Percentiles rank a stretch among this genome's conserved stretches.
Evolutionary conservation across 2,329 filamentous ascomycete species (phyloP).

Genomic region (Teratosphaeria pseudoeucalypti): DNA sequence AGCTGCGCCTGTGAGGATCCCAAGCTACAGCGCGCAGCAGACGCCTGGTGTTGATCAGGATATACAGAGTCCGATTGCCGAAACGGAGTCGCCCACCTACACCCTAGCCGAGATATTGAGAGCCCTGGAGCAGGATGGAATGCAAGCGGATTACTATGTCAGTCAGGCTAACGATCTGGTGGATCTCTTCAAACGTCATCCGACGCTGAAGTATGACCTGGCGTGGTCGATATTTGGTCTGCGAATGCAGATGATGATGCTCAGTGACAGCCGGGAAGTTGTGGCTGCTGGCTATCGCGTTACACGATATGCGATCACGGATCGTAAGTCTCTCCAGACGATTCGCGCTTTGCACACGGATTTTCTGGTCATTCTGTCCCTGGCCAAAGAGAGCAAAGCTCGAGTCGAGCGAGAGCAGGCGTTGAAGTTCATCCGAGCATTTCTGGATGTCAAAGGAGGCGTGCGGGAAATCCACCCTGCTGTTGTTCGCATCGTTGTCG

Average conservation of each 20-base stretch:
- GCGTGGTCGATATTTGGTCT: constrained; percentile 93
- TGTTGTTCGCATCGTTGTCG: constrained; percentile 79
- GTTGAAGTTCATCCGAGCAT: constrained; percentile 88
- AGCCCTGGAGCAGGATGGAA: constrained; percentile 74
- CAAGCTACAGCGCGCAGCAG: constrained; percentile 27
- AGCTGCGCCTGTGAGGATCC: constrained; percentile 44
- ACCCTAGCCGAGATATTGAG: constrained; percentile 83
- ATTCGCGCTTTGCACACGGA: constrained; percentile 85
- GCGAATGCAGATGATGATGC: constrained; percentile 87
- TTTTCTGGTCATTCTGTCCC: constrained; percentile 78
- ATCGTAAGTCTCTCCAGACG: constrained; percentile 76
- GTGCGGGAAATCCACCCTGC: constrained; percentile 77
- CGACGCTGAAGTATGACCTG: constrained; percentile 89
- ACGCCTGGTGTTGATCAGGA: constrained; percentile 1
- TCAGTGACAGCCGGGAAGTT: constrained; percentile 92
- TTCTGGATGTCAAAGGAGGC: constrained; percentile 89
- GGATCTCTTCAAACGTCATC: constrained; percentile 89
- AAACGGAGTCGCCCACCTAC: constrained; percentile 72
- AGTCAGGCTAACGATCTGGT: constrained; percentile 84
- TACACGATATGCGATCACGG: constrained; percentile 87
- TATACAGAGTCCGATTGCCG: constrained; percentile 23
- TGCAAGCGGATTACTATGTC: constrained; percentile 91
- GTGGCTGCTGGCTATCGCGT: constrained; percentile 90
- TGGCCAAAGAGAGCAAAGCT: constrained; percentile 94
- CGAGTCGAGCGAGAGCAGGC: constrained; percentile 95